Conservation (phyloP, 306 rosid genomes). For the Bauhinia variegata region DNA sequence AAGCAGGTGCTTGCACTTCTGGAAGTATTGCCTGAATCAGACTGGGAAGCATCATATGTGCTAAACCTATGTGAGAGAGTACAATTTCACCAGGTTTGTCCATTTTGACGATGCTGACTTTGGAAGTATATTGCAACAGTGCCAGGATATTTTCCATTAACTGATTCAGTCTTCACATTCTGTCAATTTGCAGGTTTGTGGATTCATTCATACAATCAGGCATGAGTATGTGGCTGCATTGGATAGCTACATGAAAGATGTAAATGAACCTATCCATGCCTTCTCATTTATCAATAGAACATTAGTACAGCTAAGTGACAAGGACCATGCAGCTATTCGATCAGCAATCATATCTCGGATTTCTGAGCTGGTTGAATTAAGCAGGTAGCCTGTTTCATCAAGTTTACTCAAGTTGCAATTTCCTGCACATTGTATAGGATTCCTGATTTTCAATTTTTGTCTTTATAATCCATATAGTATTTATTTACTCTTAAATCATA, state of each 20-base stretch:
- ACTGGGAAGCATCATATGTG: slow-evolving; percentile 79
- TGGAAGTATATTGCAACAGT: slow-evolving; percentile 28
- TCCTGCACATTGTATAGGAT: slow-evolving; percentile 15
- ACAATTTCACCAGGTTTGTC: slow-evolving; percentile 70
- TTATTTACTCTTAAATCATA: slow-evolving; percentile 33
- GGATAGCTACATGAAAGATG: slow-evolving; percentile 89
- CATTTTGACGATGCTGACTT: slow-evolving; percentile 27
- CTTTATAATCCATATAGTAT: slow-evolving; percentile 18
- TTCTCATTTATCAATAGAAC: slow-evolving; percentile 80
- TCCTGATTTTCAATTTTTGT: slow-evolving; percentile 24
- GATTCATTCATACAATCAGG: slow-evolving; percentile 73
- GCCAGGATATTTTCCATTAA: slow-evolving; percentile 25
- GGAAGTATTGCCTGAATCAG: slow-evolving; percentile 72
- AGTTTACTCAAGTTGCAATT: slow-evolving; percentile 18
- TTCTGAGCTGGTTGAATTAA: slow-evolving; percentile 72
- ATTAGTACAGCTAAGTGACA: slow-evolving; percentile 56
- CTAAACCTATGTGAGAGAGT: slow-evolving; percentile 77
- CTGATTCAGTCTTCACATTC: slow-evolving; percentile 33
- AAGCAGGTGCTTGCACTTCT: slow-evolving; percentile 90
- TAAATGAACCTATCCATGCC: slow-evolving; percentile 82
- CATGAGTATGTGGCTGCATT: slow-evolving; percentile 76
- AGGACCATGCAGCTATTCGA: slow-evolving; percentile 54
- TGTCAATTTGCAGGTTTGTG: slow-evolving; percentile 72
- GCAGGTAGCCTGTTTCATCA: slow-evolving; percentile 59
- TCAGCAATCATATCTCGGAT: slow-evolving; percentile 72